phyloP scores from a whole-genome alignment of 2,329 filamentous ascomycete species.

The Tolypocladium inflatum region DNA sequence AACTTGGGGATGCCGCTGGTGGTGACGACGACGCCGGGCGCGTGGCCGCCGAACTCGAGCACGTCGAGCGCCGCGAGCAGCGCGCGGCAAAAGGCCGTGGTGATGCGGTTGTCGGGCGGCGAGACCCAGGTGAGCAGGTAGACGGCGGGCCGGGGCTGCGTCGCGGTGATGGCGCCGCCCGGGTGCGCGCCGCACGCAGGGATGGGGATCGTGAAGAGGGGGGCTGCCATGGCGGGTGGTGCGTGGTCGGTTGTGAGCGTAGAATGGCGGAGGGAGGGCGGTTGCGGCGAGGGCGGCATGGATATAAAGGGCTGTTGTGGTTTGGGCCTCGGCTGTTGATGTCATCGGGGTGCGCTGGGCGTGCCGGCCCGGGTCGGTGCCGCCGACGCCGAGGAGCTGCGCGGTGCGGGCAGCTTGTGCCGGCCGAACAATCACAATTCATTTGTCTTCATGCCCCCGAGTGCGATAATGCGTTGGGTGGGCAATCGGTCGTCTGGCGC shows the following conservation, averaged over 20 bases:
- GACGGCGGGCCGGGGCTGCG: slow-evolving; percentile 47
- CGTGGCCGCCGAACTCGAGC: slow-evolving; percentile 52
- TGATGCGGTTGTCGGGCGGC: slow-evolving; percentile 68
- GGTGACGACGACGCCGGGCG: slow-evolving; percentile 66
- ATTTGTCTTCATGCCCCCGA: too few relatives aligned
- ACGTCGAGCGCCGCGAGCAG: slow-evolving; percentile 65
- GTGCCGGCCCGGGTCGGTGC: too few relatives aligned
- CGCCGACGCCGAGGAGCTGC: too few relatives aligned
- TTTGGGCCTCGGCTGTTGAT: neutral
- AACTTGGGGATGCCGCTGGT: slow-evolving; percentile 70
- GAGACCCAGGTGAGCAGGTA: slow-evolving; percentile 67
- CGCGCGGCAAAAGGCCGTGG: slow-evolving; percentile 56
- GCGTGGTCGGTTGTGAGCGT: too few relatives aligned
- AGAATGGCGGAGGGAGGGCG: neutral
- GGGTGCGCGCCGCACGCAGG: slow-evolving; percentile 34
- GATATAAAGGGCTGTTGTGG: too few relatives aligned
- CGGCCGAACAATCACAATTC: too few relatives aligned
- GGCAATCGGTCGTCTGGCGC: neutral
- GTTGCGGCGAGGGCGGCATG: too few relatives aligned
- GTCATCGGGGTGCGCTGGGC: neutral
- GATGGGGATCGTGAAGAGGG: slow-evolving; percentile 41
- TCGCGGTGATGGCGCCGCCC: slow-evolving; percentile 53
- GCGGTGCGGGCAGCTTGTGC: too few relatives aligned
- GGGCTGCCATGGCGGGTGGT: slow-evolving; percentile 6
- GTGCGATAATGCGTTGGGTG: too few relatives aligned